Evolutionary conservation across 257 asterid species (phyloP), one percentile per base, ranked within the genome.

Genomic region (Solanum piurae): DNA sequence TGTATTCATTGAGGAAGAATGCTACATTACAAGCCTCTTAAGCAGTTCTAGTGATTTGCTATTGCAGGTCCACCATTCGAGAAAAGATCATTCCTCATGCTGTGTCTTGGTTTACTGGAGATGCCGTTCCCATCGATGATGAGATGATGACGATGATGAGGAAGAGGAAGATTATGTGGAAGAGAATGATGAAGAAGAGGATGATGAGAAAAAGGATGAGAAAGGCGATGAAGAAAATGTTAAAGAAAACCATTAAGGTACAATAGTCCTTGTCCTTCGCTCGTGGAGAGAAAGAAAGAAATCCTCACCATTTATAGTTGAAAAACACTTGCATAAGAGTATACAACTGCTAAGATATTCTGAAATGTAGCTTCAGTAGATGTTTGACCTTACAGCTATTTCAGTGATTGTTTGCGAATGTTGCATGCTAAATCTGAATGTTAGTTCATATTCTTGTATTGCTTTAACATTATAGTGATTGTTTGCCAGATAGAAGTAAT

Each of bases 61-160:
- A 46, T 60, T 91, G 89, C 90, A 96, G 98, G 83, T 94, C 99
- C 44, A 94, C 99, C 1, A 93, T 96, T 77, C 93, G 99, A 11
- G 98, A 96, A 83, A 93, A 94, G 89, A 94, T 95, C 46, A 96
- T 96, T 75, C 97, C 99, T 52, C 98, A 93, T 93, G 99, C 98
- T 0, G 98, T 96, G 14, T 95, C 98, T 79, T 96, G 99, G 99
- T 96, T 93, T 90, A 96, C 99, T 4, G 98, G 99, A 23, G 99
- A 95, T 89, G 98, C 98, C 77, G 95, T 90, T 40, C 91, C 92
- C 75, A 96, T 90, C 14, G 96, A 90, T 85, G 96, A 94, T 18
- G 91, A 85, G 58, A 52, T 3, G 49, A 10, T 1, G 90, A 86
- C 0, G 49, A 11, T 0, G 91, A 89, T 0, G 89, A 88, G 0